A percentile compares a stretch with the other conserved stretches of the same genome.
Conservation (phyloP, 768 basidiomycete genomes). For the Dioszegia crocea region DNA sequence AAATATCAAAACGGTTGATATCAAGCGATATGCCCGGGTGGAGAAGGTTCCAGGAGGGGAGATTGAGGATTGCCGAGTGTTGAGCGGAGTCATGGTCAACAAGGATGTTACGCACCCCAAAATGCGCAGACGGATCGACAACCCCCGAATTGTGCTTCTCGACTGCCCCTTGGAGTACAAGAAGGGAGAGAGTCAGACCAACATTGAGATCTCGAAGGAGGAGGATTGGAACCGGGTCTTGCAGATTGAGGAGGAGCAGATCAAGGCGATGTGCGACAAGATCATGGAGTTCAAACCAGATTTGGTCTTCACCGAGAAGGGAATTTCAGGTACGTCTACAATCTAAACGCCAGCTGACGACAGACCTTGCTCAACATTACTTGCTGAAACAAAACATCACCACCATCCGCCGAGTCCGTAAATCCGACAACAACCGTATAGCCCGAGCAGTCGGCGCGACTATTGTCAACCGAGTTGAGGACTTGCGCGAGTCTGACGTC, state of each 20-base stretch:
- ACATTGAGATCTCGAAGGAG: constrained; percentile 95
- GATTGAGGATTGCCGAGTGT: constrained; percentile 83
- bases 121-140: constrained; percentile 85
- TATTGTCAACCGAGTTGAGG: constrained; percentile 94
- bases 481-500: constrained; percentile 83
- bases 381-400: constrained; percentile 81
- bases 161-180: constrained; percentile 98
- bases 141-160: constrained; percentile 80
- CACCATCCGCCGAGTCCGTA: constrained; percentile 94
- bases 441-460: constrained; percentile 92
- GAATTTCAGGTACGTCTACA: constrained; percentile 72
- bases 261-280: constrained; percentile 75
- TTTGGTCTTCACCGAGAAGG: constrained; percentile 94
- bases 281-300: constrained; percentile 93
- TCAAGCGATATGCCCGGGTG: constrained; percentile 95
- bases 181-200: constrained; percentile 97
- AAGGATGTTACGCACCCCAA: constrained; percentile 98
- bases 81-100: constrained; percentile 93
- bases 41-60: constrained; percentile 98
- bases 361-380: constrained; percentile 85
- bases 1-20: constrained; percentile 78
- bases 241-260: constrained; percentile 94
- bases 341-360: neutral
- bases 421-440: constrained; percentile 97
- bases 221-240: constrained; percentile 86